A percentile compares a stretch with the other conserved stretches of the same genome.
Conservation (phyloP, 306 rosid genomes). For the Geum urbanum region DNA sequence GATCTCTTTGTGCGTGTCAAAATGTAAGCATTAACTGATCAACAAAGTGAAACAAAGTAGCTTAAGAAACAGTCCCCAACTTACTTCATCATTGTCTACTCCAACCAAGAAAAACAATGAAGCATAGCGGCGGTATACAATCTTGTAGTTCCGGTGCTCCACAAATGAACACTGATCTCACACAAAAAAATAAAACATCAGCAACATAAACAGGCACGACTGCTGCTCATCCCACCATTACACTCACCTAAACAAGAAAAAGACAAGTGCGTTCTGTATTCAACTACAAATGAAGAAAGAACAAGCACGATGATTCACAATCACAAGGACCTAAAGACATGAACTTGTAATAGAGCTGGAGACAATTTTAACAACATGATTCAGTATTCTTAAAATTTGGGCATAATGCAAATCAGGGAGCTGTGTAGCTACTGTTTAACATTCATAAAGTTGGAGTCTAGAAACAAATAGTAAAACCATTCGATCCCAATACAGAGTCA, state of each 20-base stretch:
- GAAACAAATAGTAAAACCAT: not conserved
- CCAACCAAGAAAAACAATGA: constrained; percentile 94
- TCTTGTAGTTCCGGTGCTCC: constrained; percentile 97
- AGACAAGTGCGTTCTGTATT: not conserved
- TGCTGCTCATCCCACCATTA: not conserved
- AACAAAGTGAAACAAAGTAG: constrained; percentile 2
- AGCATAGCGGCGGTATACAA: constrained; percentile 90
- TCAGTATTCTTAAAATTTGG: not conserved
- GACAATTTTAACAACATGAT: not conserved
- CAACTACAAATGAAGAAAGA: constrained; percentile 1
- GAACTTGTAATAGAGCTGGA: not conserved
- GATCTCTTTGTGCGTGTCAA: not conserved
- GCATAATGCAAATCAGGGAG: not conserved
- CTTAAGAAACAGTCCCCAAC: constrained; percentile 1
- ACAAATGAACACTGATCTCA: constrained; percentile 83
- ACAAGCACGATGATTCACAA: not conserved
- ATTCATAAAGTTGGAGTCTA: not conserved
- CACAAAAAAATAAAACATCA: constrained; percentile 27
- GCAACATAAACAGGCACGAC: constrained; percentile 14
- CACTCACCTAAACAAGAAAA: not conserved
- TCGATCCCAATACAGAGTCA: not conserved
- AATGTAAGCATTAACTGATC: constrained; percentile 8
- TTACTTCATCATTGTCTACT: constrained; percentile 86
- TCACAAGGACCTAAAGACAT: not conserved
- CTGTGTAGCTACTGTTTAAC: not conserved